Base-by-base conservation (phyloP, 1,284 basidiomycete genomes). In the Ganoderma lingzhi region DNA sequence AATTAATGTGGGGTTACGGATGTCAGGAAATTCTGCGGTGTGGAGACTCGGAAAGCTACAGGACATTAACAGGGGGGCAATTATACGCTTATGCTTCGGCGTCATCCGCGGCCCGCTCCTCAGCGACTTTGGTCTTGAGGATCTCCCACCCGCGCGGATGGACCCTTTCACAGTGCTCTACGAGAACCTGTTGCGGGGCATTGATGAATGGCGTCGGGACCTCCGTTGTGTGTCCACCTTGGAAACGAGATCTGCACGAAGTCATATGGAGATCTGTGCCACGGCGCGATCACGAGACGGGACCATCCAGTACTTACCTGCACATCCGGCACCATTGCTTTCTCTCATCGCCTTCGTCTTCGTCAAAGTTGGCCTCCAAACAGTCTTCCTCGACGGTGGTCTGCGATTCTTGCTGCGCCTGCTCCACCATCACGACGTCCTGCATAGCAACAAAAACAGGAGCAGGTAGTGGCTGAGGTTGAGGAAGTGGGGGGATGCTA, bases 321-420 rank as follows among this genome's bases (percentile, higher is more conserved):
- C 89, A 90, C 64, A 88, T 78, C 66, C 76, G 78, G 70, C 88
- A 90, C 66, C 65, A 74, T 15, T 71, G 65, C 62, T 82, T 78
- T 17, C 76, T 77, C 39, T 81, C 78, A 62, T 81, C 79, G 8
- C 80, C 81, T 17, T 84, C 84, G 44, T 80, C 79, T 44, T 83
- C 84, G 3, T 68, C 68, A 53, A 53, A 53, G 23, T 53, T 53
- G 12, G 23, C 23, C 3, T 53, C 48, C 6, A 53, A 28, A 53
- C 48, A 53, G 48, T 28, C 84, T 62, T 82, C 78, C 32, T 82
- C 77, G 10, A 80, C 64, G 2, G 72, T 71, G 2, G 67, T 39
- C 37, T 65, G 30, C 14, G 55, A 79, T 82, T 69, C 84, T 63
- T 70, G 74, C n/a, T 77, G 78, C 14, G 76, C 77, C 6, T 77